Evolutionary conservation across 345 rosid genomes (phyloP).

Genomic region (Melaleuca alternifolia): DNA sequence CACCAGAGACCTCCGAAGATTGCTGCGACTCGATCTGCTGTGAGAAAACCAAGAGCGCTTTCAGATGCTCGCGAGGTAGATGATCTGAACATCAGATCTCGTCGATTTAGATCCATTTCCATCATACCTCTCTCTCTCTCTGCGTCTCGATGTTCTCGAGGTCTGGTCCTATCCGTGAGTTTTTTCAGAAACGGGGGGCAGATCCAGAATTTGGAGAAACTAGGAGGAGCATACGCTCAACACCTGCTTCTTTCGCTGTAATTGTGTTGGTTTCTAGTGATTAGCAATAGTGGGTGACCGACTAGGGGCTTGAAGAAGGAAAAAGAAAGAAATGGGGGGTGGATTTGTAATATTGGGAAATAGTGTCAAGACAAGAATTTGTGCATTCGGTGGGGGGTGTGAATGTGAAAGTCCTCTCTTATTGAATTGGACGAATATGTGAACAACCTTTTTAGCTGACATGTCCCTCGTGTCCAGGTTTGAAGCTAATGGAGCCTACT

Average conservation of each 20-base stretch:
- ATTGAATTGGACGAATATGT: neutral
- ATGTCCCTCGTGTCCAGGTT: fast-evolving
- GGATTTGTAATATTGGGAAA: neutral
- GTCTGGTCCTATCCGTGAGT: neutral
- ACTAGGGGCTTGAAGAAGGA: neutral
- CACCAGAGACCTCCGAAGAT: constrained; percentile 41
- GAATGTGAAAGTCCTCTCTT: neutral
- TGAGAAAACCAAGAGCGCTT: neutral
- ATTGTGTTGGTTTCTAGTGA: neutral
- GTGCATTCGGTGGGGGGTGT: neutral
- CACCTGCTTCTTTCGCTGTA: neutral
- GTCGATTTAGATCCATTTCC: neutral
- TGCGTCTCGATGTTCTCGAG: neutral
- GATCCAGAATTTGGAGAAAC: constrained; percentile 1
- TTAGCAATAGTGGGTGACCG: neutral
- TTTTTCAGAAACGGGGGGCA: constrained; percentile 1
- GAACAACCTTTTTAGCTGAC: neutral
- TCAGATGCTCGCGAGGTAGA: neutral
- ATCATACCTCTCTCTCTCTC: neutral
- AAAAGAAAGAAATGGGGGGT: neutral
- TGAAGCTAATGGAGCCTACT: too few relatives aligned
- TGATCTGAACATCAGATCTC: neutral
- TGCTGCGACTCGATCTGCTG: constrained; percentile 26
- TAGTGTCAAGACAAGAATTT: neutral
- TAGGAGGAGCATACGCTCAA: neutral